Conservation (phyloP, 2,329 filamentous ascomycete genomes). For the Moelleriella libera region DNA sequence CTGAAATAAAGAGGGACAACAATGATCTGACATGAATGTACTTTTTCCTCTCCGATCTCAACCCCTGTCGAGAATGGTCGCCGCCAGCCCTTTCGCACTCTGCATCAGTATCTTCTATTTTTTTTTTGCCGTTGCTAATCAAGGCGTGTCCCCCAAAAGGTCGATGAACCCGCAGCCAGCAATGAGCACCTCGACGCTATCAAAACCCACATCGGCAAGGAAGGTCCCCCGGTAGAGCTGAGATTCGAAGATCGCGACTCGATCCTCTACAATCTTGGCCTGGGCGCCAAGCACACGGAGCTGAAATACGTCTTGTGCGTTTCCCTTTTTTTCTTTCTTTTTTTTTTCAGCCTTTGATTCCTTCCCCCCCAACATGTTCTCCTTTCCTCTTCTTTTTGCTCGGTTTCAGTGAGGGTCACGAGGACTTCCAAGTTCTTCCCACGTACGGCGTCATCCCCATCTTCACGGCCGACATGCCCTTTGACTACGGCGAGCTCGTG, state of each 20-base stretch:
- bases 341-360: neutral
- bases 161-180: conserved; percentile 20
- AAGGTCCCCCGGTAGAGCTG: conserved; percentile 61
- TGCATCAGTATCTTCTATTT: neutral
- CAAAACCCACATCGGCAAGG: conserved; percentile 56
- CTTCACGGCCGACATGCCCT: conserved; percentile 73
- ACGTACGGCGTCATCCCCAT: conserved; percentile 96
- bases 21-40: too few species aligned
- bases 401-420: conserved; percentile 49
- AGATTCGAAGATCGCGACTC: conserved; percentile 74
- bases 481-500: conserved; percentile 66
- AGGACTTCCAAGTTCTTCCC: conserved; percentile 86
- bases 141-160: conserved; percentile 2
- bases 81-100: too few species aligned
- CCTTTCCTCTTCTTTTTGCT: neutral
- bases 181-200: conserved; percentile 63
- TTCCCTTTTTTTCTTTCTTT: neutral
- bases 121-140: neutral
- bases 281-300: conserved; percentile 84
- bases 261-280: conserved; percentile 89
- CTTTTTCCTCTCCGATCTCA: too few species aligned
- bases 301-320: conserved; percentile 66
- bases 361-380: neutral
- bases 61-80: too few species aligned
- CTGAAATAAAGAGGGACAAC: too few species aligned